phyloP scores from a whole-genome alignment of 345 rosid genomes.

The Chamaenerion angustifolium region DNA sequence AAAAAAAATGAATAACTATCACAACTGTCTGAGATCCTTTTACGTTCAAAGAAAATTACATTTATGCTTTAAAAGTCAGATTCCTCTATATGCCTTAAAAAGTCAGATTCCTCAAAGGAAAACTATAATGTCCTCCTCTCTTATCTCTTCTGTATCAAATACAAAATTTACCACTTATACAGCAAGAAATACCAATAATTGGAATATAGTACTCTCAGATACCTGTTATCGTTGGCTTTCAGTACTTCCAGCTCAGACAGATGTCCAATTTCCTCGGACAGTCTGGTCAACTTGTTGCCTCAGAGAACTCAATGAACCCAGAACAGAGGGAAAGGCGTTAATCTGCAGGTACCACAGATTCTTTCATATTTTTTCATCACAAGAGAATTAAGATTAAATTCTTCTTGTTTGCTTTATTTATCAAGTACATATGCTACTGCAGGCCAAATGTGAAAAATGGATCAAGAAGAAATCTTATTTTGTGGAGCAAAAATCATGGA shows the following conservation, averaged over 20 bases:
- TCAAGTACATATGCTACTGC: too few relatives aligned
- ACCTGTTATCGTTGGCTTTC: slow-evolving; percentile 70
- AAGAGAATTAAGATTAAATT: too few relatives aligned
- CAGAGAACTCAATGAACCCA: slow-evolving; percentile 48
- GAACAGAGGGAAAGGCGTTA: slow-evolving; percentile 49
- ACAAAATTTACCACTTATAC: too few relatives aligned
- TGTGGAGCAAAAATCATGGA: too few relatives aligned
- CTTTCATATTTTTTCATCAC: neutral
- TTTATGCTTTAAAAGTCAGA: too few relatives aligned
- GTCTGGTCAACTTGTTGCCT: slow-evolving; percentile 55
- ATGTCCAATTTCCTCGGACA: slow-evolving; percentile 56
- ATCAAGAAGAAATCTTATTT: too few relatives aligned
- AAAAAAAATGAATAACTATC: slow-evolving; percentile 2
- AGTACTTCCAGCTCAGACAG: slow-evolving; percentile 65
- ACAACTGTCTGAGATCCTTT: too few relatives aligned
- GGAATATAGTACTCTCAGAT: slow-evolving; percentile 1
- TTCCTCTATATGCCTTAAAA: neutral
- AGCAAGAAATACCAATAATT: too few relatives aligned
- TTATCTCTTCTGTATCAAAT: too few relatives aligned
- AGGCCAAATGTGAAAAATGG: too few relatives aligned
- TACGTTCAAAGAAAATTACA: neutral
- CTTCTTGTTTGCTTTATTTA: too few relatives aligned
- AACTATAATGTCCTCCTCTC: neutral
- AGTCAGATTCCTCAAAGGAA: neutral
- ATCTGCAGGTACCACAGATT: slow-evolving; percentile 31